phyloP scores from a whole-genome alignment of 179 eudicot genomes.

The Corrigiola litoralis region DNA sequence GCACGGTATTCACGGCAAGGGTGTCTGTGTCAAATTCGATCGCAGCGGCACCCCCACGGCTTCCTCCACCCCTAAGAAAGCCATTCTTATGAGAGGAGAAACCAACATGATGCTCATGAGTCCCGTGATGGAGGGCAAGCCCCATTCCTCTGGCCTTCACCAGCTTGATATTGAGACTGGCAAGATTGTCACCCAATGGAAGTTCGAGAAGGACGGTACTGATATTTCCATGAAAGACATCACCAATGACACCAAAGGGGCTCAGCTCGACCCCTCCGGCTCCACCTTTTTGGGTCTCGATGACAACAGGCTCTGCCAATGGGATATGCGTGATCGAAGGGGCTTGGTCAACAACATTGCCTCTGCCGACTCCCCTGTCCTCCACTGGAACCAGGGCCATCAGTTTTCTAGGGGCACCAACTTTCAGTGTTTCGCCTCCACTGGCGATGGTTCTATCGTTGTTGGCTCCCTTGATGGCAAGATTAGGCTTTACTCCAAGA shows the following conservation, averaged over 20 bases:
- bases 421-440: constrained; percentile 87
- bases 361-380: constrained; percentile 58
- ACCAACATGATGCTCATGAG: constrained; percentile 95
- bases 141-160: constrained; percentile 61
- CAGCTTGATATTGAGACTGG: constrained; percentile 96
- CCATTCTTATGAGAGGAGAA: constrained; percentile 85
- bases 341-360: constrained; percentile 75
- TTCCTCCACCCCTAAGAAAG: constrained; percentile 67
- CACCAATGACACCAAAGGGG: constrained; percentile 66
- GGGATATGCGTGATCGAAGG: constrained; percentile 89
- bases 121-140: constrained; percentile 65
- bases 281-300: constrained; percentile 91
- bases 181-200: constrained; percentile 87
- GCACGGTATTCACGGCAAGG: constrained; percentile 97
- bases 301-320: constrained; percentile 80
- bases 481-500: constrained; percentile 81
- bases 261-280: constrained; percentile 85
- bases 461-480: constrained; percentile 98
- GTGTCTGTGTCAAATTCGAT: constrained; percentile 77
- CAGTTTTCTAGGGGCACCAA: constrained; percentile 91
- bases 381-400: constrained; percentile 92
- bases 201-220: constrained; percentile 83
- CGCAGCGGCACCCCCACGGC: constrained; percentile 18
- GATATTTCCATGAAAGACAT: constrained; percentile 90
- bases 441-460: constrained; percentile 98